phyloP scores from a whole-genome alignment of 1,284 basidiomycete genomes.

The Farysia itapuensis region DNA sequence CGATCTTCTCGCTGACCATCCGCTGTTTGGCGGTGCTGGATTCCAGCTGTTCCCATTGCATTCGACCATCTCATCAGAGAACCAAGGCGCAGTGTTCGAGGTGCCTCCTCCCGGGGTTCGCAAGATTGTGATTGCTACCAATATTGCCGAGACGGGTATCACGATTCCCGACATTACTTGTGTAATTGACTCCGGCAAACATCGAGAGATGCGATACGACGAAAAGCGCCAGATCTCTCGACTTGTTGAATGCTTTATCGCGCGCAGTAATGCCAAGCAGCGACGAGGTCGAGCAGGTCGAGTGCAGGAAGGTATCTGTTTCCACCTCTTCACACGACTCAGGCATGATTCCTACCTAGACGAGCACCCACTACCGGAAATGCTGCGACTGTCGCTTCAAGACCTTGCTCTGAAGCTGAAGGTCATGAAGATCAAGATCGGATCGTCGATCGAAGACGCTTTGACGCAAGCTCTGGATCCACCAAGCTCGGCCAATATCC shows the following conservation, averaged over 20 bases:
- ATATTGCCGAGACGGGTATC: conserved; percentile 88
- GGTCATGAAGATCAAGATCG: conserved; percentile 89
- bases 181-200: conserved; percentile 93
- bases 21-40: conserved; percentile 69
- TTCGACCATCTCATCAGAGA: conserved; percentile 71
- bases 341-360: conserved; percentile 80
- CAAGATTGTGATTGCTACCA: conserved; percentile 80
- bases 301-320: conserved; percentile 86
- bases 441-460: conserved; percentile 80
- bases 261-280: conserved; percentile 90
- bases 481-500: conserved; percentile 81
- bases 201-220: conserved; percentile 72
- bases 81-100: conserved; percentile 87
- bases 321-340: conserved; percentile 90
- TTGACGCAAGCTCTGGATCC: conserved; percentile 86
- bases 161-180: conserved; percentile 98
- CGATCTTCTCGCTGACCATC: conserved; percentile 78
- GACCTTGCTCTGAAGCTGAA: conserved; percentile 95
- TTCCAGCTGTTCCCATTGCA: conserved; percentile 90
- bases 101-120: conserved; percentile 75
- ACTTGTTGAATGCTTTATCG: conserved; percentile 87
- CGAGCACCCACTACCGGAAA: conserved; percentile 91
- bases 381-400: conserved; percentile 89
- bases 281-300: conserved; percentile 89
- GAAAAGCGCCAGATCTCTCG: conserved; percentile 96